These are phyloP conservation scores for Scenedesmus sp. DNA, from an alignment of 163 green algal species.

Conservation along the genomic window DNA sequence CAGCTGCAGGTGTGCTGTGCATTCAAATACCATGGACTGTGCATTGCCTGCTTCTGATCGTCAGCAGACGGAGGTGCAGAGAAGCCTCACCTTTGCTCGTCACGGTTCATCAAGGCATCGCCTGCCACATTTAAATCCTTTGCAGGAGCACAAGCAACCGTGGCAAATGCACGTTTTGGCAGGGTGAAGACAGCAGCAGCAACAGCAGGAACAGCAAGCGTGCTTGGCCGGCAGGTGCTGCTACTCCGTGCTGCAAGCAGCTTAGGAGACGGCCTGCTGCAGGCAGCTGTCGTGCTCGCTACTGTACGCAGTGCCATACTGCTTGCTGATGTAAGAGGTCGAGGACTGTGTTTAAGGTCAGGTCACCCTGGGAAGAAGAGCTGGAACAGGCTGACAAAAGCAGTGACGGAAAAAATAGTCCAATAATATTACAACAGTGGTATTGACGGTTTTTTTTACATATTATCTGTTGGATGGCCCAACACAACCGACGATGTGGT, in stretches of 20 bases:
- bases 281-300: background rate
- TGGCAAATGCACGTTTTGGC: background rate
- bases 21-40: background rate
- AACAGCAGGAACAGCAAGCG: background rate
- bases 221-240: background rate
- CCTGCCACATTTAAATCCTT: background rate
- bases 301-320: background rate
- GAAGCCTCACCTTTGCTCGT: background rate
- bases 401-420: too few relatives aligned
- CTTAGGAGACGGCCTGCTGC: background rate
- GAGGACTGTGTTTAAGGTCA: background rate
- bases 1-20: background rate
- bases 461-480: too few relatives aligned
- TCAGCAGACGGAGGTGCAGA: background rate
- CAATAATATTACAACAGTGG: too few relatives aligned
- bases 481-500: too few relatives aligned
- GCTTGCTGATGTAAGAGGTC: background rate
- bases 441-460: too few relatives aligned
- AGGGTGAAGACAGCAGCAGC: background rate
- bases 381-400: too few relatives aligned
- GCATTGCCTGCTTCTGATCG: background rate
- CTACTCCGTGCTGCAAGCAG: background rate
- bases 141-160: background rate
- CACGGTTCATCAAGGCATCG: background rate
- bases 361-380: background rate